phyloP scores from a whole-genome alignment of 2,329 filamentous ascomycete species.

The Harringtonia lauricola region DNA sequence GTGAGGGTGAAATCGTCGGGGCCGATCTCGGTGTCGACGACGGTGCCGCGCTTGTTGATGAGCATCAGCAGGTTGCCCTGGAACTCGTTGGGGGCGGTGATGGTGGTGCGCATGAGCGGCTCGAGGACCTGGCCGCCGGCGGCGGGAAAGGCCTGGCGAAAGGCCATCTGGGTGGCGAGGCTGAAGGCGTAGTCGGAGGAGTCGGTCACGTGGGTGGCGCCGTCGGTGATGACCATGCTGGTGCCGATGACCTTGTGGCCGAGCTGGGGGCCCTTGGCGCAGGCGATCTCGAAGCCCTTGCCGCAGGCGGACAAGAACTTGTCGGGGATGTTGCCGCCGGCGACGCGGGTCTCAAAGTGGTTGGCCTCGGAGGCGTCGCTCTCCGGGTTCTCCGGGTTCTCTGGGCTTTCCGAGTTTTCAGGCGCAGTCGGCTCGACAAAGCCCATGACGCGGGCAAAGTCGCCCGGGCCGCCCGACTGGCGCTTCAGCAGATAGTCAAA shows the following conservation, averaged over 20 bases:
- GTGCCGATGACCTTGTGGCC: slow-evolving; percentile 88
- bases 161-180: slow-evolving; percentile 88
- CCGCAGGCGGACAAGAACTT: slow-evolving; percentile 92
- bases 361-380: slow-evolving; percentile 50
- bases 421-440: slow-evolving; percentile 91
- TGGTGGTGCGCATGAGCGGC: slow-evolving; percentile 95
- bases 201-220: slow-evolving; percentile 94
- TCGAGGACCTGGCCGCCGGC: slow-evolving; percentile 79
- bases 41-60: slow-evolving; percentile 92
- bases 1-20: slow-evolving; percentile 87
- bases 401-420: slow-evolving; percentile 26
- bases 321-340: slow-evolving; percentile 84
- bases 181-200: slow-evolving; percentile 96
- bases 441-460: slow-evolving; percentile 86
- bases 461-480: slow-evolving; percentile 89
- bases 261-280: slow-evolving; percentile 78
- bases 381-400: not conserved
- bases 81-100: slow-evolving; percentile 93
- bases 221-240: slow-evolving; percentile 88
- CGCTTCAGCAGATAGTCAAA: slow-evolving; percentile 95
- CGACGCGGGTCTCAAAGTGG: slow-evolving; percentile 75
- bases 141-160: slow-evolving; percentile 82
- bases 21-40: slow-evolving; percentile 90
- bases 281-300: slow-evolving; percentile 82
- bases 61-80: slow-evolving; percentile 91